Evolutionary conservation across 2,329 filamentous ascomycete genomes (phyloP).

Genomic region (Clonostachys rhizophaga): DNA sequence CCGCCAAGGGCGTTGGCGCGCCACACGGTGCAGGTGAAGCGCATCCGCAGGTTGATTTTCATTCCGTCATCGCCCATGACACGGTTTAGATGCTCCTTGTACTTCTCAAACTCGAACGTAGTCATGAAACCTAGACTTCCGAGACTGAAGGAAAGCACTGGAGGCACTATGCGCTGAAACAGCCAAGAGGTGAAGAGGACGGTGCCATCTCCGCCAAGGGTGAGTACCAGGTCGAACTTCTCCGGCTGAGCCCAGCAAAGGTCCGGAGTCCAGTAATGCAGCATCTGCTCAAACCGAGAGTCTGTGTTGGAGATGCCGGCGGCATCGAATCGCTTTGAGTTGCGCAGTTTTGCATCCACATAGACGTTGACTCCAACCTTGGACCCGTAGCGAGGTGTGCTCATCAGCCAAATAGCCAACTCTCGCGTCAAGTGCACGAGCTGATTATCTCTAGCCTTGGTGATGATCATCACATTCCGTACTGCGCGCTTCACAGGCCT

Average conservation of each 20-base stretch:
- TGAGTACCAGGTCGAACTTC: slow-evolving; percentile 90
- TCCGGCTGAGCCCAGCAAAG: slow-evolving; percentile 92
- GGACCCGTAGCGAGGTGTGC: slow-evolving; percentile 83
- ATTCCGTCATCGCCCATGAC: slow-evolving; percentile 95
- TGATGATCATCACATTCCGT: slow-evolving; percentile 95
- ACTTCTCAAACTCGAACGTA: slow-evolving; percentile 81
- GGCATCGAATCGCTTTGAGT: slow-evolving; percentile 83
- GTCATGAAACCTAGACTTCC: slow-evolving; percentile 86
- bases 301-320: slow-evolving; percentile 68
- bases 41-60: slow-evolving; percentile 97
- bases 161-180: slow-evolving; percentile 85
- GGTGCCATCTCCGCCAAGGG: slow-evolving; percentile 81
- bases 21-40: slow-evolving; percentile 97
- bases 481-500: slow-evolving; percentile 90
- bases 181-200: slow-evolving; percentile 87
- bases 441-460: slow-evolving; percentile 93
- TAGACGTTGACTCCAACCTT: slow-evolving; percentile 94
- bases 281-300: slow-evolving; percentile 72
- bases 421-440: slow-evolving; percentile 87
- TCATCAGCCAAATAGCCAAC: slow-evolving; percentile 80
- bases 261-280: slow-evolving; percentile 94
- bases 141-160: slow-evolving; percentile 78
- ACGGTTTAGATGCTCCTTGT: slow-evolving; percentile 79
- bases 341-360: slow-evolving; percentile 90
- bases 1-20: slow-evolving; percentile 57